A percentile compares a stretch with the other conserved stretches of the same genome.
These are phyloP conservation scores for Aspergillus cristatus DNA, from an alignment of 495 filamentous ascomycete genomes.

Conservation along the genomic window DNA sequence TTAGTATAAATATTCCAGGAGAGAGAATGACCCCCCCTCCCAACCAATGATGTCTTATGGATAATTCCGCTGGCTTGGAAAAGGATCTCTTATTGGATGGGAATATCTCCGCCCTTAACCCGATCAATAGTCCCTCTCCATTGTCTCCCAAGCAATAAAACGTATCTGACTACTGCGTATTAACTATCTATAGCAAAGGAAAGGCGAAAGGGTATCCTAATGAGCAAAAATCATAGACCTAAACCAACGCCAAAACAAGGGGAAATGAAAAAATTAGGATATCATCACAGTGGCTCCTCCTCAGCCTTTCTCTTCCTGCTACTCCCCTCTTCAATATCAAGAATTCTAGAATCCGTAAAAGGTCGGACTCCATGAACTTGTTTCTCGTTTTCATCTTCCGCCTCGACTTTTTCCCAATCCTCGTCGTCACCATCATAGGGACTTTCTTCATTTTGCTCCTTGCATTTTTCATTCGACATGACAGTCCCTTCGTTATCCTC, in stretches of 20 bases:
- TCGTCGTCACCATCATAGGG: constrained; percentile 25
- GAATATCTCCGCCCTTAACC: too few relatives aligned
- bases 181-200: background rate
- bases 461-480: background rate
- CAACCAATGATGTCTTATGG: too few relatives aligned
- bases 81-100: too few relatives aligned
- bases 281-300: constrained; percentile 16
- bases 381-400: constrained; percentile 24
- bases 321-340: constrained; percentile 18
- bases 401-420: constrained; percentile 40
- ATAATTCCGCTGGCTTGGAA: too few relatives aligned
- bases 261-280: constrained; percentile 5
- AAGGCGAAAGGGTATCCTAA: constrained; percentile 12
- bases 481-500: constrained; percentile 2
- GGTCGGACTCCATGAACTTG: constrained; percentile 28
- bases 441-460: constrained; percentile 1
- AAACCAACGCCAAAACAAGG: constrained; percentile 1
- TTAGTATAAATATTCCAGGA: too few relatives aligned
- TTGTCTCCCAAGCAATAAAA: too few relatives aligned
- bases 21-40: too few relatives aligned
- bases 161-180: too few relatives aligned
- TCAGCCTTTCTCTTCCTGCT: constrained; percentile 34
- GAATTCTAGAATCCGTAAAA: constrained; percentile 21
- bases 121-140: too few relatives aligned
- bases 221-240: background rate